A percentile compares a stretch with the other conserved stretches of the same genome.
These are phyloP conservation scores for Cyberlindnera xishuangbannaensis DNA, from an alignment of 805 yeast species.

Conservation along the genomic window DNA sequence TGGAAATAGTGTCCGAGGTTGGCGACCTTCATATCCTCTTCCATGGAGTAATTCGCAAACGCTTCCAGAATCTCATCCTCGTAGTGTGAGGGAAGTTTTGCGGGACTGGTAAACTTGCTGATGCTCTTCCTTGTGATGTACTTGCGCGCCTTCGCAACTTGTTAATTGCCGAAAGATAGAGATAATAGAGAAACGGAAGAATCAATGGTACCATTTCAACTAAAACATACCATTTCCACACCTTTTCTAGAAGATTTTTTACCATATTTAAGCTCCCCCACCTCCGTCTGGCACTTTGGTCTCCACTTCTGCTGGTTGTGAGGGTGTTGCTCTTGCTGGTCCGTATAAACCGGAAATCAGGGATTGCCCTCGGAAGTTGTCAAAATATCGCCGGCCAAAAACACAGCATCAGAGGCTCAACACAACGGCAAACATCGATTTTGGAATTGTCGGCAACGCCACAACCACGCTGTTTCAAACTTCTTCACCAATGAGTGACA, in stretches of 20 bases:
- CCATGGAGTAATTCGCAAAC: conserved; percentile 36
- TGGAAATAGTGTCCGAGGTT: conserved; percentile 28
- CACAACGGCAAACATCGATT: neutral
- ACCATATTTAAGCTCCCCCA: too few species aligned
- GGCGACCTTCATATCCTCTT: conserved; percentile 32
- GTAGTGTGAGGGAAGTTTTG: conserved; percentile 34
- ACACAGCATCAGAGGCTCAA: too few species aligned
- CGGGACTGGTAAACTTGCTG: conserved; percentile 27
- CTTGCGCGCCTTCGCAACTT: conserved; percentile 11
- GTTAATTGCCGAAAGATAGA: neutral
- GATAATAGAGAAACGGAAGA: too few species aligned
- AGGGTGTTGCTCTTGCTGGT: too few species aligned
- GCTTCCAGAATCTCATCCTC: conserved; percentile 41
- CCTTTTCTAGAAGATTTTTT: too few species aligned
- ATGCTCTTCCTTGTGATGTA: conserved; percentile 19
- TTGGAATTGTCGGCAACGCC: neutral
- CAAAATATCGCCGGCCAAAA: too few species aligned
- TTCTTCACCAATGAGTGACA: conserved; percentile 20
- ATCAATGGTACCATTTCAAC: too few species aligned
- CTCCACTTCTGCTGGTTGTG: too few species aligned
- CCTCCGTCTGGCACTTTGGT: too few species aligned
- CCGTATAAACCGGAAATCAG: neutral
- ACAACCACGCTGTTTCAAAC: neutral
- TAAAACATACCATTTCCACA: too few species aligned
- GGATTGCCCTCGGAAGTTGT: neutral